Conservation (phyloP, 805 yeast species). For the Lachancea thermotolerans region DNA sequence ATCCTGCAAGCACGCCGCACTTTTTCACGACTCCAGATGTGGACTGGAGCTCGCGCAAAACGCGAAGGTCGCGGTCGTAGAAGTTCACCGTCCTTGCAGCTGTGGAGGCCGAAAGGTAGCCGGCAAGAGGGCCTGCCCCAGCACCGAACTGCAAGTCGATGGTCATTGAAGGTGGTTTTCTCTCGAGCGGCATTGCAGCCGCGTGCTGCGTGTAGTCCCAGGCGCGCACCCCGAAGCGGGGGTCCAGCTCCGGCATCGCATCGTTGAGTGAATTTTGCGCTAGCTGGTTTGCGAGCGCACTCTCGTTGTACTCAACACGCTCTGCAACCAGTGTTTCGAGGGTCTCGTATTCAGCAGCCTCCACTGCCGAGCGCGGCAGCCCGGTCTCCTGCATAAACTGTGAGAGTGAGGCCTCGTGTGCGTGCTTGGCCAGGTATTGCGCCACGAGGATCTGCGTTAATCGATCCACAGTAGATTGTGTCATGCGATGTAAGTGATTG, state of each 20-base stretch:
- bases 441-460: constrained; percentile 42
- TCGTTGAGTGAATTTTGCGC: constrained; percentile 14
- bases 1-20: constrained; percentile 14
- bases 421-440: constrained; percentile 48
- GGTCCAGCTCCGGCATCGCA: constrained; percentile 8
- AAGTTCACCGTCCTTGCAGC: not conserved
- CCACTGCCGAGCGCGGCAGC: constrained; percentile 8
- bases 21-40: constrained; percentile 17
- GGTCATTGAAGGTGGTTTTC: not conserved
- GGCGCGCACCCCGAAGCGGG: constrained; percentile 7
- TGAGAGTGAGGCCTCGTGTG: constrained; percentile 40
- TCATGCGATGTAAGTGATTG: not conserved
- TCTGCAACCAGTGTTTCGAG: constrained; percentile 22
- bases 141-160: constrained; percentile 2
- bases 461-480: constrained; percentile 2
- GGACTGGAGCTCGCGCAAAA: not conserved
- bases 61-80: not conserved
- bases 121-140: not conserved
- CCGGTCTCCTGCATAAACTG: constrained; percentile 36
- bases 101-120: not conserved
- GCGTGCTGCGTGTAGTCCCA: constrained; percentile 19
- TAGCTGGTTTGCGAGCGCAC: constrained; percentile 10
- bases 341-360: constrained; percentile 11
- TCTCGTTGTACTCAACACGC: constrained; percentile 22
- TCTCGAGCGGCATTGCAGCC: not conserved